Conservation (phyloP, 2,329 filamentous ascomycete species). For the Trichoderma sp. region DNA sequence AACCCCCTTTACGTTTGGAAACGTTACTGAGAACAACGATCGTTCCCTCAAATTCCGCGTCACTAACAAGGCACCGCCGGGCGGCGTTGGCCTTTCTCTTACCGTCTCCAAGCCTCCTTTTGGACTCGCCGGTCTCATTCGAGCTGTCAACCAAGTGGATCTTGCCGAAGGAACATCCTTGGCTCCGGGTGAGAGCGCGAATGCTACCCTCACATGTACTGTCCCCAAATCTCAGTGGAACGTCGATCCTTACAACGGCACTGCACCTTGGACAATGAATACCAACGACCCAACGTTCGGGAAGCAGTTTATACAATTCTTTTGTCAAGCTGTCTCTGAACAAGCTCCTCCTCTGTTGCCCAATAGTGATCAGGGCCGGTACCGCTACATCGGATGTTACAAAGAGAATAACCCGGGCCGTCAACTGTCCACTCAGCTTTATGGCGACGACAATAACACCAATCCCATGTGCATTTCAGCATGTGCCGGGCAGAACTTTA, state of each 20-base stretch:
- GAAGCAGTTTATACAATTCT: slow-evolving; percentile 56
- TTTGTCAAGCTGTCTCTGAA: slow-evolving; percentile 53
- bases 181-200: slow-evolving; percentile 51
- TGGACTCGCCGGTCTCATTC: slow-evolving; percentile 55
- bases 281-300: slow-evolving; percentile 54
- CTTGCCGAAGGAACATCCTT: slow-evolving; percentile 58
- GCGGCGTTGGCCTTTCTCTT: slow-evolving; percentile 51
- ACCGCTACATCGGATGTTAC: slow-evolving; percentile 57
- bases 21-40: slow-evolving; percentile 54
- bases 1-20: slow-evolving; percentile 55
- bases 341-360: slow-evolving; percentile 52
- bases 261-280: slow-evolving; percentile 58
- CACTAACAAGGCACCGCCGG: slow-evolving; percentile 51
- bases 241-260: slow-evolving; percentile 50
- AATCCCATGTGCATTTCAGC: slow-evolving; percentile 48
- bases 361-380: slow-evolving; percentile 47
- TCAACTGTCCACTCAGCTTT: slow-evolving; percentile 49
- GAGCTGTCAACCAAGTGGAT: slow-evolving; percentile 57
- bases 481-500: slow-evolving; percentile 41
- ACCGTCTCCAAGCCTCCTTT: slow-evolving; percentile 65
- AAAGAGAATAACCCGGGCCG: slow-evolving; percentile 58
- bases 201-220: slow-evolving; percentile 56
- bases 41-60: slow-evolving; percentile 53
- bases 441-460: slow-evolving; percentile 45
- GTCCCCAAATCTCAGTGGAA: slow-evolving; percentile 61